Base-by-base conservation (phyloP, 441 rosid species). In the Adansonia grandidieri region DNA sequence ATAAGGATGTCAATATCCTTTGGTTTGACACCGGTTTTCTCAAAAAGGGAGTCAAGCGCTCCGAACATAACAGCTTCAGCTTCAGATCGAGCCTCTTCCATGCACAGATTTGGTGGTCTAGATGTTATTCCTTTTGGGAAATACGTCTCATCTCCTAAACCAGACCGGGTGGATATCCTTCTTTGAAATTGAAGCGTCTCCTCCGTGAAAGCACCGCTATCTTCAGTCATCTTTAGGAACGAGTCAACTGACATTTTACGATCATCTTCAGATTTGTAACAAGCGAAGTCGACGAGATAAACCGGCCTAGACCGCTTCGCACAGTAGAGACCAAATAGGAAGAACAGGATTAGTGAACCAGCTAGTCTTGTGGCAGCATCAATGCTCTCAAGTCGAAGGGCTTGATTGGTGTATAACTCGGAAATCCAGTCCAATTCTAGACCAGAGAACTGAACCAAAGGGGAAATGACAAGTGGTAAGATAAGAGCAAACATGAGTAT, bases 61-160 rank as follows among this genome's bases (percentile, higher is more conserved):
- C 93, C 91, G 56, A 93, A 90, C 86, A 93, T 90, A 60, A 95
- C 98, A 5, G 83, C 51, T 76, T 95, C 97, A 1, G 87, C 87
- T 82, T 90, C 98, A 51, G 80, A 83, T 71, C 98, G 87, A 8
- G 98, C 97, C 85, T 91, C 97, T 15, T 64, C 83, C 90, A 95
- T 87, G 76, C 91, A 85, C 15, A 91, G 89, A 56, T 86, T 91
- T 1, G 97, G 92, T 2, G 96, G 92, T 20, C 80, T 68, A 61
- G 91, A 83, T 65, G 91, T 70, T 78, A 93, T 91, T 0, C 96
- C 93, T 74, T 86, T 87, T 8, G 98, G 88, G 10, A 90, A 65
- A 78, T 92, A 94, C 44, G 97, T 94, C 54, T 91, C 94, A 5
- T 92, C 88, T n/a, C 98, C 97, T 54, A 92, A 74, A 73, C 94